Base-by-base conservation (phyloP, 192 early-diverging fungal species). In the Coemansia sp. region DNA sequence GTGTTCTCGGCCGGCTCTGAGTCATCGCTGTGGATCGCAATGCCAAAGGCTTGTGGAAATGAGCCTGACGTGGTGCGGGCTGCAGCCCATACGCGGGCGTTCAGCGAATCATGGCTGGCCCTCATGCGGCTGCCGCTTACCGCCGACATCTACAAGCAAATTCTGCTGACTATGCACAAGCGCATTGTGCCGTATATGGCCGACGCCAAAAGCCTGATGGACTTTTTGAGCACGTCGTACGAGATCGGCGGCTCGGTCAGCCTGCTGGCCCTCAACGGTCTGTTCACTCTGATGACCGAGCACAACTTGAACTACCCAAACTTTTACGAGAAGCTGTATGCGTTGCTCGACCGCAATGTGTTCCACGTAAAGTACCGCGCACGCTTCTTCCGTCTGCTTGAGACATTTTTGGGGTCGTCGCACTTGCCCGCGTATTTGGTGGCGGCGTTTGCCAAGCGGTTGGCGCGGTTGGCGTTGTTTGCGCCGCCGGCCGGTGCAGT, bases 281-380 rank as follows among this genome's bases (percentile, higher is more conserved):
- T 99, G 17, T 99, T 98, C 57, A 94, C 96, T 15, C 82, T 99
- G 64, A 96, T 99, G 50, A 79, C 85, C n/a, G 89, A 98, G 64
- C 88, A 99, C 77, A 96, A 95, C 64, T 78, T 99, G 28, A 94
- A 97, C 82, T 99, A 99, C 66, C 95, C 95, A n/a, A 90, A 94
- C 68, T 99, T 99, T 66, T 99, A 95, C 75, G 82, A 84, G 42
- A 96, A 97, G 74, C 88, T 99, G 21, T 99, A 99, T 66, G 84
- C 85, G 40, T 76, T 99, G 51, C 85, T 99, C 23, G 94, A 99
- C 68, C 85, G 87, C 55, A 87, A 95, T 64, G 59, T 99, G 20
- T 82, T 97, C 72, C 92, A 95, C 70, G 90, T 93, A 58, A 97
- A 95, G 83, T 98, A 97, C 83, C 87, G 93, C 17, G 90, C 95